phyloP scores from a whole-genome alignment of 345 rosid genomes.

The Lepidium africanum region DNA sequence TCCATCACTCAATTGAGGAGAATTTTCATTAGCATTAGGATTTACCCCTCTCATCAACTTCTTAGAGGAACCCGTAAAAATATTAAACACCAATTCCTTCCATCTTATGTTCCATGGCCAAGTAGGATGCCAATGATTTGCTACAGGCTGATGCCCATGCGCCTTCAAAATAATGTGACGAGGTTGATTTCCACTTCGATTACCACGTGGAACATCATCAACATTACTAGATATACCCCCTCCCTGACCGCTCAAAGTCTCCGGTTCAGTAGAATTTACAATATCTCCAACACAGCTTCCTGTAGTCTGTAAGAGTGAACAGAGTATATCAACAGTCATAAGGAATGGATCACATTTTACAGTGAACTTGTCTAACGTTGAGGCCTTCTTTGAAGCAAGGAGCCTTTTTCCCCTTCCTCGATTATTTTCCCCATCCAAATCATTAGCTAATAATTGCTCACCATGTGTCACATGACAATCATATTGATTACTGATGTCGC shows the following conservation, averaged over 20 bases:
- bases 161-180: slow-evolving; percentile 28
- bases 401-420: slow-evolving; percentile 19
- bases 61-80: slow-evolving; percentile 37
- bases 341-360: slow-evolving; percentile 61
- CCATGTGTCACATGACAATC: slow-evolving; percentile 1
- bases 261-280: slow-evolving; percentile 24
- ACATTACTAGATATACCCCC: slow-evolving; percentile 23
- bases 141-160: slow-evolving; percentile 32
- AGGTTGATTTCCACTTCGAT: slow-evolving; percentile 26
- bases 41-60: slow-evolving; percentile 37
- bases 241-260: slow-evolving; percentile 15
- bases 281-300: slow-evolving; percentile 24
- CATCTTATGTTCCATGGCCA: slow-evolving; percentile 34
- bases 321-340: slow-evolving; percentile 44
- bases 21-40: slow-evolving; percentile 48
- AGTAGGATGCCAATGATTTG: slow-evolving; percentile 23
- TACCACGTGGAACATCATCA: slow-evolving; percentile 25
- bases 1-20: slow-evolving; percentile 55
- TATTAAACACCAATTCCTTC: slow-evolving; percentile 25
- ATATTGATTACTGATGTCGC: slow-evolving; percentile 22
- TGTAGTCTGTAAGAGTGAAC: slow-evolving; percentile 29
- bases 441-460: slow-evolving; percentile 24
- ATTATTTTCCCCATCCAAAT: slow-evolving; percentile 21
- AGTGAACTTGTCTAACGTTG: slow-evolving; percentile 23
- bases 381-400: slow-evolving; percentile 17